These are phyloP conservation scores for Debaryomyces nepalensis DNA, from an alignment of 1,139 yeast species.

Conservation along the genomic window DNA sequence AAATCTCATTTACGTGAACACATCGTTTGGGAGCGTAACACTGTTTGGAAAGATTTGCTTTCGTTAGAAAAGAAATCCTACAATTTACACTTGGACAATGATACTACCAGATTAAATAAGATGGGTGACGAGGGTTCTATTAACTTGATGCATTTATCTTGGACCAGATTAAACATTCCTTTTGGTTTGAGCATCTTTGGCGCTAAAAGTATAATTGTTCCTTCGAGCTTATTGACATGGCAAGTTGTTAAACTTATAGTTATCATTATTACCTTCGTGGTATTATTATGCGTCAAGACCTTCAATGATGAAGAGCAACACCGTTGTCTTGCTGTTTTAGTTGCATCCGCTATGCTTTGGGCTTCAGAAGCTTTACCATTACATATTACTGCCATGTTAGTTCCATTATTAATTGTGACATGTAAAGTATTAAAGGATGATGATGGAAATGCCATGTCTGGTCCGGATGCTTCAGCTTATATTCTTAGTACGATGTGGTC, in stretches of 20 bases:
- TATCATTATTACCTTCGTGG: slow-evolving; percentile 48
- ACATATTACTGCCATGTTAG: slow-evolving; percentile 78
- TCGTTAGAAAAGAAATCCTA: slow-evolving; percentile 71
- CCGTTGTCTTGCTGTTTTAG: slow-evolving; percentile 81
- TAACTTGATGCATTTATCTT: slow-evolving; percentile 29
- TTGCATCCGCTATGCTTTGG: slow-evolving; percentile 84
- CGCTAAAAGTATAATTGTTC: slow-evolving; percentile 26
- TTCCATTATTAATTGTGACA: slow-evolving; percentile 79
- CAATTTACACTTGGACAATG: slow-evolving; percentile 36
- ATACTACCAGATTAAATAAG: slow-evolving; percentile 30
- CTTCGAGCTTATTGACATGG: slow-evolving; percentile 36
- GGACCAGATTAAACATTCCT: slow-evolving; percentile 29
- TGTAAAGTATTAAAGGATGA: slow-evolving; percentile 68
- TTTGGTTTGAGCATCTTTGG: slow-evolving; percentile 25
- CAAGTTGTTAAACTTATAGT: slow-evolving; percentile 50
- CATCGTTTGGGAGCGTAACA: slow-evolving; percentile 94
- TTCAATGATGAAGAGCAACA: slow-evolving; percentile 68
- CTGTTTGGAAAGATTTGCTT: slow-evolving; percentile 96
- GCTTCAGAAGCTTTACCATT: slow-evolving; percentile 92
- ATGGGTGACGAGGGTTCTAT: slow-evolving; percentile 39
- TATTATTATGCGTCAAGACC: slow-evolving; percentile 60
- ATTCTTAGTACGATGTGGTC: slow-evolving; percentile 93
- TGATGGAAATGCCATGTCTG: slow-evolving; percentile 56
- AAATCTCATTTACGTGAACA: slow-evolving; percentile 84
- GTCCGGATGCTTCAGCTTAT: slow-evolving; percentile 72